Conservation (phyloP, 78 protist genomes). For the Polysphondylium violaceum region DNA sequence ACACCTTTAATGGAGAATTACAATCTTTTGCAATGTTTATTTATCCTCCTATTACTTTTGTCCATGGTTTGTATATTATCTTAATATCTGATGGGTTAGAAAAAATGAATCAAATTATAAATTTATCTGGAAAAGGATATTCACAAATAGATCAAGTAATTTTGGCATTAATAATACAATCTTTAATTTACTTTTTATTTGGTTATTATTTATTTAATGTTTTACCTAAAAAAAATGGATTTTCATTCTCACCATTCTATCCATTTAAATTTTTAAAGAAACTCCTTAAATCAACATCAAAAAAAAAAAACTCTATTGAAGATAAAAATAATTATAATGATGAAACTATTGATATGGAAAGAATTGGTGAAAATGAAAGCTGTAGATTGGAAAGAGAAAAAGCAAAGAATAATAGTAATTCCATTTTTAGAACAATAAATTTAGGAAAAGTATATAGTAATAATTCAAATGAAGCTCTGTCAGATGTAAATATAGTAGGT, state of each 20-base stretch:
- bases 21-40: too few relatives aligned
- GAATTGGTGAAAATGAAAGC: conserved; percentile 35
- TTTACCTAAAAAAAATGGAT: conserved; percentile 25
- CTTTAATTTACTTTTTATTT: too few relatives aligned
- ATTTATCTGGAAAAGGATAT: too few relatives aligned
- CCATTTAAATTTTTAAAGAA: background rate
- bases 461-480: conserved; percentile 18
- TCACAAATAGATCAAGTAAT: too few relatives aligned
- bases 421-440: conserved; percentile 5
- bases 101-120: background rate
- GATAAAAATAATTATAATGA: background rate
- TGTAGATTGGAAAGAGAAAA: conserved; percentile 16
- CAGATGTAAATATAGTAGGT: conserved; percentile 8
- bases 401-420: background rate
- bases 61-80: conserved; percentile 28
- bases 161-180: too few relatives aligned
- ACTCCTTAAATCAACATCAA: too few relatives aligned
- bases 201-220: conserved; percentile 13
- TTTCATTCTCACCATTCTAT: conserved; percentile 22
- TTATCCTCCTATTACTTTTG: conserved; percentile 38
- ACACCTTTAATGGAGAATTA: too few relatives aligned
- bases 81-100: background rate
- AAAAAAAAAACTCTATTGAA: background rate
- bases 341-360: background rate
- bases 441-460: conserved; percentile 17